phyloP scores from a whole-genome alignment of 2,329 filamentous ascomycete genomes.

The Fusarium succisae region DNA sequence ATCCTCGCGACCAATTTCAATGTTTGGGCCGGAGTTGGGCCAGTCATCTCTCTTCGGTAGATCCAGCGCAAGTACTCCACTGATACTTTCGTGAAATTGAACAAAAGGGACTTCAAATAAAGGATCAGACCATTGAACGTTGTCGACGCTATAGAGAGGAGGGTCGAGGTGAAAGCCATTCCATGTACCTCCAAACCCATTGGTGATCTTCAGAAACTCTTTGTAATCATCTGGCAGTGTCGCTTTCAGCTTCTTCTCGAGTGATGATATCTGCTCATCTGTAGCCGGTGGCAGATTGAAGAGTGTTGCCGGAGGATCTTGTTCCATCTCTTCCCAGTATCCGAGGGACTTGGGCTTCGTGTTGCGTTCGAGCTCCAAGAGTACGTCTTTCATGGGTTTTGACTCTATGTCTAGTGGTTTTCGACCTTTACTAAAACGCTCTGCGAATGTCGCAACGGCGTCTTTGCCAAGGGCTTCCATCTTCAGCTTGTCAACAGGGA shows the following conservation, averaged over 20 bases:
- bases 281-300: constrained; percentile 26
- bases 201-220: constrained; percentile 29
- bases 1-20: constrained; percentile 20
- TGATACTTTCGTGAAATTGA: constrained; percentile 8
- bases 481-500: constrained; percentile 17
- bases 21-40: constrained; percentile 8
- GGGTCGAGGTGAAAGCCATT: constrained; percentile 27
- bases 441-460: constrained; percentile 5
- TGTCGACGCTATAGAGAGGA: constrained; percentile 5
- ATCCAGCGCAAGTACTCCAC: neutral
- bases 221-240: constrained; percentile 31
- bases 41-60: neutral
- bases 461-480: constrained; percentile 6
- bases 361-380: constrained; percentile 12
- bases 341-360: constrained; percentile 8
- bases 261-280: constrained; percentile 18
- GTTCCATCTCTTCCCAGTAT: neutral
- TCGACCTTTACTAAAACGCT: constrained; percentile 19
- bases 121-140: constrained; percentile 14
- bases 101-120: neutral
- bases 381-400: constrained; percentile 13
- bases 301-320: constrained; percentile 17
- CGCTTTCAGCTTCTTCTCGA: constrained; percentile 14
- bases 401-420: constrained; percentile 1
- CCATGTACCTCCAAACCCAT: constrained; percentile 31